Evolutionary conservation across 2,329 filamentous ascomycete species (phyloP).

Genomic region (Malbranchea zuffiana): DNA sequence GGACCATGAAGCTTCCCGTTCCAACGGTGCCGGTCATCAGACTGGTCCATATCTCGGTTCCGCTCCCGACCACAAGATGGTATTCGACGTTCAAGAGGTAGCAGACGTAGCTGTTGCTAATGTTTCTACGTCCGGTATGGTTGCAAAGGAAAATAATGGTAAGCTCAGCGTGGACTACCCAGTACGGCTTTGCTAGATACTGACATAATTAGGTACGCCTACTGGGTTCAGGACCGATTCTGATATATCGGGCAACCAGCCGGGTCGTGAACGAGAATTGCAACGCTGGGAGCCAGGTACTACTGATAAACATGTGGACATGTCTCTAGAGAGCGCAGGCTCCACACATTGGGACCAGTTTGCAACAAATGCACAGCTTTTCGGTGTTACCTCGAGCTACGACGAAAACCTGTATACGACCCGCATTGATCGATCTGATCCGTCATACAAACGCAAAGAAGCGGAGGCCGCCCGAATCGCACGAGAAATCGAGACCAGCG

Average conservation of each 20-base stretch:
- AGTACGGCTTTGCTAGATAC: neutral
- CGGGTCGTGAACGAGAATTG: conserved; percentile 60
- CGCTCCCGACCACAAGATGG: conserved; percentile 42
- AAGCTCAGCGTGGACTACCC: conserved; percentile 16
- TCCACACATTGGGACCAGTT: conserved; percentile 78
- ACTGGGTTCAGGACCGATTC: conserved; percentile 73
- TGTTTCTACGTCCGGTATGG: conserved; percentile 43
- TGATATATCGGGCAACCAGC: conserved; percentile 68
- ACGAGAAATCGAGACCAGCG: conserved; percentile 73
- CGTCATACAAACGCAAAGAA: conserved; percentile 65
- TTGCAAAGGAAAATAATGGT: conserved; percentile 49
- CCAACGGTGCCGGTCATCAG: conserved; percentile 34
- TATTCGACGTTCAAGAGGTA: conserved; percentile 52
- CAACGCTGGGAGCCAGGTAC: conserved; percentile 70
- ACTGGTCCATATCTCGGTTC: conserved; percentile 33
- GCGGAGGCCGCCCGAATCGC: conserved; percentile 74
- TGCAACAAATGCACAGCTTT: conserved; percentile 73
- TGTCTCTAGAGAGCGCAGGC: conserved; percentile 56
- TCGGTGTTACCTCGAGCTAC: conserved; percentile 81
- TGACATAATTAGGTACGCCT: conserved; percentile 4
- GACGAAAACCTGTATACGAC: conserved; percentile 95
- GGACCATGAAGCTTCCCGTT: conserved; percentile 24
- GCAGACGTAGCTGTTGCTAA: conserved; percentile 45
- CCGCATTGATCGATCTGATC: conserved; percentile 70
- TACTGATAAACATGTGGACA: conserved; percentile 49